Evolutionary conservation across 2,329 filamentous ascomycete species (phyloP).

Genomic region (Neocucurbitaria cava): DNA sequence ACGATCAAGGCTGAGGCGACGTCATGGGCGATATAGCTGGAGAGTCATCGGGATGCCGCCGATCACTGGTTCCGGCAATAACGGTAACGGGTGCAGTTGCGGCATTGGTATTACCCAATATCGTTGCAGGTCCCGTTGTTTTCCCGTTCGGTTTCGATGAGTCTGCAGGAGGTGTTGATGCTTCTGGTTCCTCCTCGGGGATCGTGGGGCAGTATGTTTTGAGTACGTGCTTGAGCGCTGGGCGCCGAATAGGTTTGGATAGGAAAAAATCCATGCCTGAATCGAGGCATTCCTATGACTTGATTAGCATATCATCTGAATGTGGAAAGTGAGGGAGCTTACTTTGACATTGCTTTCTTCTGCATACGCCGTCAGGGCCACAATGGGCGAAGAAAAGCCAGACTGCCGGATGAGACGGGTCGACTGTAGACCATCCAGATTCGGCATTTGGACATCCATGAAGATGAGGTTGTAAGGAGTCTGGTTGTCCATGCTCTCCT

Average conservation of each 20-base stretch:
- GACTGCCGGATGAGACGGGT: constrained; percentile 84
- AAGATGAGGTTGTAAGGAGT: constrained; percentile 85
- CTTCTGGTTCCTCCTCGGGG: constrained; percentile 65
- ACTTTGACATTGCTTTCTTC: constrained; percentile 89
- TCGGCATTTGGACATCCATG: constrained; percentile 96
- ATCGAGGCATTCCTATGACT: constrained; percentile 66
- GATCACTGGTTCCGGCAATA: constrained; percentile 2
- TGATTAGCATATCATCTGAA: constrained; percentile 12
- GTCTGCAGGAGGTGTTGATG: constrained; percentile 22
- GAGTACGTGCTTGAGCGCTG: constrained; percentile 83
- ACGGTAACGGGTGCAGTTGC: constrained; percentile 14
- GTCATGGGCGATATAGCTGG: constrained; percentile 19
- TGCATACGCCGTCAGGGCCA: constrained; percentile 87
- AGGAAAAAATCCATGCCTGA: constrained; percentile 94
- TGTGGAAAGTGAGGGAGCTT: constrained; percentile 50
- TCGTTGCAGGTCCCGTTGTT: background rate
- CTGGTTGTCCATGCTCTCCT: constrained; percentile 77
- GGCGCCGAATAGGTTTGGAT: constrained; percentile 76
- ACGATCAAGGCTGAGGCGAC: constrained; percentile 13
- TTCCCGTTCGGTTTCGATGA: constrained; percentile 15
- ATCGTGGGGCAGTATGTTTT: constrained; percentile 83
- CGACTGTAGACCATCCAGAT: constrained; percentile 86
- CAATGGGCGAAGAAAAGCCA: constrained; percentile 87
- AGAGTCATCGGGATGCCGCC: constrained; percentile 6
- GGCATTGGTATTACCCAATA: background rate